Evolutionary conservation across 2,329 filamentous ascomycete species (phyloP).

Genomic region (Phyllosticta citribraziliensis): DNA sequence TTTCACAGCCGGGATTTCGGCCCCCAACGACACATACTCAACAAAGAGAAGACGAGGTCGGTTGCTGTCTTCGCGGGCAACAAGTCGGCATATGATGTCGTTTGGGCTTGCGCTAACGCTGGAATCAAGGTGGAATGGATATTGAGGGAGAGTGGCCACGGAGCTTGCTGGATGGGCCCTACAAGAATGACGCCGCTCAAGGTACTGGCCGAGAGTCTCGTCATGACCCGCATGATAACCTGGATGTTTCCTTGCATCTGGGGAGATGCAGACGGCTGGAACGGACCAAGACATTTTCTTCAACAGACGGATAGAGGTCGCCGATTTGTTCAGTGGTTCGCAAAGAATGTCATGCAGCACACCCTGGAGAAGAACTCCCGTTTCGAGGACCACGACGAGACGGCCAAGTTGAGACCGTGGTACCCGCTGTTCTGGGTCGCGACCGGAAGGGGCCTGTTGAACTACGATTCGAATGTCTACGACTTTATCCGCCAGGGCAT

Average conservation of each 20-base stretch:
- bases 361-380: conserved; percentile 42
- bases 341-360: conserved; percentile 40
- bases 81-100: conserved; percentile 56
- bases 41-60: conserved; percentile 10
- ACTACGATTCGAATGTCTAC: conserved; percentile 49
- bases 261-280: conserved; percentile 53
- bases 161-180: conserved; percentile 51
- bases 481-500: conserved; percentile 44
- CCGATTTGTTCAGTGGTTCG: conserved; percentile 45
- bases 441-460: conserved; percentile 48
- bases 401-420: conserved; percentile 34
- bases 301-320: conserved; percentile 50
- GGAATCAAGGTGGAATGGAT: conserved; percentile 39
- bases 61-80: conserved; percentile 50
- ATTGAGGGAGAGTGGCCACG: conserved; percentile 46
- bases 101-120: conserved; percentile 43
- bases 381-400: conserved; percentile 34
- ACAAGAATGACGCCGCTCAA: conserved; percentile 57
- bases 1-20: conserved; percentile 50
- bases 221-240: conserved; percentile 56
- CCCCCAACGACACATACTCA: conserved; percentile 4
- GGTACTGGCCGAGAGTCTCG: conserved; percentile 57
- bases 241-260: conserved; percentile 70
- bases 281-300: conserved; percentile 43
- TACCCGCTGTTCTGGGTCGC: conserved; percentile 42